Base-by-base conservation (phyloP, 2,329 filamentous ascomycete genomes). In the Magnaporthiopsis incrustans region DNA sequence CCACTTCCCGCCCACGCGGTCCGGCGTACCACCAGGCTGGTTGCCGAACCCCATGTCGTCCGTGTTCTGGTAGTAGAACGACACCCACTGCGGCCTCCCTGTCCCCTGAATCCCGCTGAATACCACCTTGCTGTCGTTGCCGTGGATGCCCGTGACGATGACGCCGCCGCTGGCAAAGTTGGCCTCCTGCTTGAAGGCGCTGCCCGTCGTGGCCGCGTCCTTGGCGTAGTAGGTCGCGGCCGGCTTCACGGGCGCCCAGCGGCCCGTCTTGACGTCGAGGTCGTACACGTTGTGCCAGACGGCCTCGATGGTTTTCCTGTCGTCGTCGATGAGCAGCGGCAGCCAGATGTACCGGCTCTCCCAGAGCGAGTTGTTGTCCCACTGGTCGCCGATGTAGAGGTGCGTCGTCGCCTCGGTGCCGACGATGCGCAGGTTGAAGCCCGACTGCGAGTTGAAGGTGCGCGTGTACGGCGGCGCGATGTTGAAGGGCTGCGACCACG, bases 1-100 rank as follows among this genome's bases (percentile, higher is more conserved):
- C 84, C 84, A 88, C 0, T 76, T 73, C 0, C 85, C 84, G 6
- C 81, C 81, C 64, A 88, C 86, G 8, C 85, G 80, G 69, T 88
- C 84, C 0, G 85, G 85, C 0, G 75, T 73, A 7, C 85, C 85
- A 58, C 79, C 81, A 2, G 85, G 79, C 65, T 81, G 78, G 62
- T 81, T 79, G 0, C 84, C 84, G 64, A 83, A 86, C 3, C 83
- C 84, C 62, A 63, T 63, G 62, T 63, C 62, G 62, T 63, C 62
- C 8, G 62, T 85, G 71, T 86, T 84, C 66, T 85, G 81, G 67
- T 84, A 84, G 70, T 84, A 81, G 70, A 85, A 85, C 0, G 81
- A 82, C 1, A 85, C 77, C 82, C 82, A 85, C 69, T 85, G 82
- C 1, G 79, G 77, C 64, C 79, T 78, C 3, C 81, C 82, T 0